Evolutionary conservation across 1,284 basidiomycete genomes (phyloP), one percentile per base, ranked within the genome.

Genomic region (Irpex sp.): DNA sequence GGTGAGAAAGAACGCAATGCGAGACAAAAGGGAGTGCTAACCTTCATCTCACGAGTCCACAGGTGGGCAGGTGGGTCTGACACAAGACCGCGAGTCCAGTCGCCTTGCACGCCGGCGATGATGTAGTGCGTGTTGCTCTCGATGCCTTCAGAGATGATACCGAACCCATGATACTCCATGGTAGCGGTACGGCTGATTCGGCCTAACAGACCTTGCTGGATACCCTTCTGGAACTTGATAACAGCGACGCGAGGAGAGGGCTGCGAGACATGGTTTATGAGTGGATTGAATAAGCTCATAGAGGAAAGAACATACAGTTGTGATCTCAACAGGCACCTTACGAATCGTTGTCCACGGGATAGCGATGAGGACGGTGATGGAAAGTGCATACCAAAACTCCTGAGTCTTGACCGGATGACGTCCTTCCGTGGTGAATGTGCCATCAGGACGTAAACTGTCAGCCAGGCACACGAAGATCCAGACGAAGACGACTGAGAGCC

Each of bases 131-230:
- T 78, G 52, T 81, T 79, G n/a, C 85, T 77, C 58, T 85, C 71
- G 40, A 76, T 79, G 2, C 85, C 85, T 68, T 86, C 84, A 81
- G 84, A 86, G 64, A 87, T 83, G 70, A 85, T 86, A 60, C 85
- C 85, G 71, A 87, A 87, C 8, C 84, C 84, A 68, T 87, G 85
- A 69, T 86, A 87, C 72, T 87, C 86, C 78, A 84, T 77, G 61
- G 85, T 76, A 38, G 82, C 79, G 67, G 79, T 79, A 73, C 85
- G 84, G 72, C 82, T 83, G 70, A 88, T 85, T 66, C 86, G 82
- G 67, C 84, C 81, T 56, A 87, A 74, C 58, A 88, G 77, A 21
- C 86, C 86, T 70, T 87, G 85, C 71, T 87, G 85, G 82, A 88
- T 87, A 40, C 85, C 86, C 60, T 85, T 79, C 72, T 85, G 78